Conservation (phyloP, 192 early-diverging fungal species). For the Coemansia sp. region DNA sequence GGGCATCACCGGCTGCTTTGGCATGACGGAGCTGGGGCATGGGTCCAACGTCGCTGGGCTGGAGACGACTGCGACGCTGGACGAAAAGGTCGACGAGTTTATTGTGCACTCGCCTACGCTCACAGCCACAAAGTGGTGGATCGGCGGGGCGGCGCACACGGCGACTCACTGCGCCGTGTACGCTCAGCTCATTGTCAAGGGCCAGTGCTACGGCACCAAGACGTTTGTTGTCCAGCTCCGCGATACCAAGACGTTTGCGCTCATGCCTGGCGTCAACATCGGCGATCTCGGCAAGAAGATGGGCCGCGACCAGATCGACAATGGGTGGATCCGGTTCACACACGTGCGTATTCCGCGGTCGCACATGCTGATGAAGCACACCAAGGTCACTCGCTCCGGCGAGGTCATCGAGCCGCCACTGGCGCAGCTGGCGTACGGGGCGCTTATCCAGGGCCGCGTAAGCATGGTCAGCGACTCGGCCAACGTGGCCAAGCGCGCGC, state of each 20-base stretch:
- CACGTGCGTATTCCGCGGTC: constrained; percentile 87
- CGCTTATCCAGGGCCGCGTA: constrained; percentile 82
- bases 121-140: constrained; percentile 95
- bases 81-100: constrained; percentile 82
- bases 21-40: constrained; percentile 92
- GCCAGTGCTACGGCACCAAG: constrained; percentile 82
- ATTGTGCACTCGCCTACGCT: constrained; percentile 79
- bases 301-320: constrained; percentile 90
- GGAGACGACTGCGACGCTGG: constrained; percentile 91
- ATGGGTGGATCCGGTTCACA: constrained; percentile 93
- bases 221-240: constrained; percentile 89
- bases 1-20: constrained; percentile 88
- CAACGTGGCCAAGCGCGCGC: constrained; percentile 85
- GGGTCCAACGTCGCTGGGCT: constrained; percentile 91
- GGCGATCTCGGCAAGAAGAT: constrained; percentile 95
- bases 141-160: constrained; percentile 92
- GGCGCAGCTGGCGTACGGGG: constrained; percentile 86
- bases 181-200: constrained; percentile 82
- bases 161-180: constrained; percentile 83
- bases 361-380: constrained; percentile 94
- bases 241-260: constrained; percentile 74
- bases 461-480: constrained; percentile 85
- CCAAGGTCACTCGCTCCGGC: constrained; percentile 81
- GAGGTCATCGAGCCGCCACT: constrained; percentile 80
- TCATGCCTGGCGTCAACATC: constrained; percentile 85